Conservation (phyloP, 2,329 filamentous ascomycete genomes). For the Xylaria sp. region DNA sequence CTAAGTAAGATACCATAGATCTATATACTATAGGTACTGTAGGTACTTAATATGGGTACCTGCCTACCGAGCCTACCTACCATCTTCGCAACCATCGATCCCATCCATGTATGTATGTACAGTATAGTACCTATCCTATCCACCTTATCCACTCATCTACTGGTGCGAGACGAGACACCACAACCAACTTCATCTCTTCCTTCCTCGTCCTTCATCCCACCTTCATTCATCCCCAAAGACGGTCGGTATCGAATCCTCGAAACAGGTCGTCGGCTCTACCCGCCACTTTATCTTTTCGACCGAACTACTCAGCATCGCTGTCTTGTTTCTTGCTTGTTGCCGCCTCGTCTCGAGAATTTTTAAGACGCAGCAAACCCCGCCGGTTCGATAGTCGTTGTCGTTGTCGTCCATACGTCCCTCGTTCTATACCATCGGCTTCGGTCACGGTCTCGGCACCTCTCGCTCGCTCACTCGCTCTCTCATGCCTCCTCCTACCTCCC, state of each 20-base stretch:
- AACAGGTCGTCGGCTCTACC: not conserved
- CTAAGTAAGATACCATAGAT: not conserved
- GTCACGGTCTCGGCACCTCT: not conserved
- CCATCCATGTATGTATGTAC: not conserved
- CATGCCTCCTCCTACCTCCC: too few relatives aligned
- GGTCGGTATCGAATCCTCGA: constrained; percentile 10
- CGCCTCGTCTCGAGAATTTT: not conserved
- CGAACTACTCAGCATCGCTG: not conserved
- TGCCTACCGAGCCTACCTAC: not conserved
- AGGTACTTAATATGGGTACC: too few relatives aligned
- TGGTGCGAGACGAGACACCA: constrained; percentile 6
- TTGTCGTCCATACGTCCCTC: constrained; percentile 3
- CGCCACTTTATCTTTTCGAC: not conserved
- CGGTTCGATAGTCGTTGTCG: constrained; percentile 19
- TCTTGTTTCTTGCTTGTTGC: not conserved
- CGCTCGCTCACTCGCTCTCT: not conserved
- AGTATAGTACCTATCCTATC: not conserved
- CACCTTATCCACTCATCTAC: not conserved
- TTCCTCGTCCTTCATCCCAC: constrained; percentile 21
- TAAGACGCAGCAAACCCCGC: constrained; percentile 7
- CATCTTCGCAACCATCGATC: not conserved
- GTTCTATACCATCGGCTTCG: constrained; percentile 1
- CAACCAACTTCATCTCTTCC: constrained; percentile 16
- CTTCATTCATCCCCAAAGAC: constrained; percentile 10
- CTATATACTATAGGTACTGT: not conserved